Evolutionary conservation across 805 yeast species (phyloP).

Genomic region (Candida loeiensis): DNA sequence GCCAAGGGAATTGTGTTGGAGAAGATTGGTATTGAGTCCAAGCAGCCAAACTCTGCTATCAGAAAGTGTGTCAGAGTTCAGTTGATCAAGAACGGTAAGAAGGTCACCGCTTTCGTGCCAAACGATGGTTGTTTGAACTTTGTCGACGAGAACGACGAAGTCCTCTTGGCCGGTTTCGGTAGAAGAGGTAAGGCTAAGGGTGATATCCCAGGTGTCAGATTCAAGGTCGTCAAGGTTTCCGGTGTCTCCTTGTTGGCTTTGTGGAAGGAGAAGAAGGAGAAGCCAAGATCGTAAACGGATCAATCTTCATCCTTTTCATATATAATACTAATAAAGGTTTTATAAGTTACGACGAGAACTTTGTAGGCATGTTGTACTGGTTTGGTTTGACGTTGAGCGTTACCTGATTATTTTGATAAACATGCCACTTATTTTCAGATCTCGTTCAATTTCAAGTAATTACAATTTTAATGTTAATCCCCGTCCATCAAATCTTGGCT

Average conservation of each 20-base stretch:
- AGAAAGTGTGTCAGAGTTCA: slow-evolving; percentile 99
- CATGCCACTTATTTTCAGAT: too few relatives aligned
- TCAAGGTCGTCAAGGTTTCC: slow-evolving; percentile 99
- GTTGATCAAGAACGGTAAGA: slow-evolving; percentile 99
- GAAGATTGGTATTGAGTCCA: slow-evolving; percentile 99
- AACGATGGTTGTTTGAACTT: slow-evolving; percentile 99
- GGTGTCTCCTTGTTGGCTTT: slow-evolving; percentile 99
- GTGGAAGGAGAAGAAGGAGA: slow-evolving; percentile 99
- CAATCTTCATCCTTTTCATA: slow-evolving; percentile 12
- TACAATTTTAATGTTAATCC: too few relatives aligned
- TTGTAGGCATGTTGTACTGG: too few relatives aligned
- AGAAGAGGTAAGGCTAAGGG: slow-evolving; percentile 99
- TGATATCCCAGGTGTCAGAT: slow-evolving; percentile 99
- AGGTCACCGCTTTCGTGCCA: slow-evolving; percentile 99
- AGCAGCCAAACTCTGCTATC: slow-evolving; percentile 99
- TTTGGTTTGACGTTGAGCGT: too few relatives aligned
- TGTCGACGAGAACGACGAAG: slow-evolving; percentile 99
- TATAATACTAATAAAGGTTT: slow-evolving; percentile 11
- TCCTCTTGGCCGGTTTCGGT: slow-evolving; percentile 99
- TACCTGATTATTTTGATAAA: too few relatives aligned
- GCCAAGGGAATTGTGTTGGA: slow-evolving; percentile 99
- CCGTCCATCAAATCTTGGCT: too few relatives aligned
- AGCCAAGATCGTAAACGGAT: slow-evolving; percentile 90
- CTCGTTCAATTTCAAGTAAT: background rate
- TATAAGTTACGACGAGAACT: slow-evolving; percentile 3